Base-by-base conservation (phyloP, 2,329 filamentous ascomycete genomes). In the Paecilomyces sp. region DNA sequence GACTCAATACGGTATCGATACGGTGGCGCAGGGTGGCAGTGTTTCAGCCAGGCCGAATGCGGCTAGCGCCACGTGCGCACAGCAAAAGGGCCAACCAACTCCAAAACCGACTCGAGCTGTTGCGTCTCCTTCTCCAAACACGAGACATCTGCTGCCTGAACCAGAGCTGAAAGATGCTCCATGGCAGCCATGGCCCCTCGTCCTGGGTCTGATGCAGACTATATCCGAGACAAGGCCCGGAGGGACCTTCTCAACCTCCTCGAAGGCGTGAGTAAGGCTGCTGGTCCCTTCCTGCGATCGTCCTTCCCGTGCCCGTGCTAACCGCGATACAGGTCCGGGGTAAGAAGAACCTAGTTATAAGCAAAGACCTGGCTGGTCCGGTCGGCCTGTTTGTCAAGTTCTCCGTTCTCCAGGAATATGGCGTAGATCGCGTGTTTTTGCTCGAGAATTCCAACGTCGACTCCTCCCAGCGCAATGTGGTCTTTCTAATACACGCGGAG, bases 281-380 rank as follows among this genome's bases (percentile, higher is more conserved):
- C 65, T 65, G 65, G 60, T 55, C 54, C 61, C 15, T 18, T n/a
- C 63, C 58, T 55, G 51, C 60, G 59, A 59, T 57, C 52, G 53
- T 52, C 31, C 58, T 22, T 59, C 31, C 15, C 36, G 24, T n/a
- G 63, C 64, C 66, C 61, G 25, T 52, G 62, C 75, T 78, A 61
- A 78, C 63, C 52, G 60, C 63, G 55, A 56, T 63, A 53, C 71
- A 99, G 94, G 91, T 97, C 65, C 90, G 93, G 73, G 95, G 95
- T 67, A 99, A 97, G 85, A 99, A 99, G 83, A 97, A 97, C 71
- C 82, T 99, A 62, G 90, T 99, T 57, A 88, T 99, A 71, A 93
- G 97, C 74, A 90, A 89, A 76, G 88, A 88, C 68, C 83, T 99
- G 67, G 92, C 93, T 66, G 94, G 93, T 25, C 91, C 92, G 31